Percentiles rank a stretch among this genome's conserved stretches.
phyloP scores from a whole-genome alignment of 2,329 filamentous ascomycete genomes.

The Colletotrichum magnum region DNA sequence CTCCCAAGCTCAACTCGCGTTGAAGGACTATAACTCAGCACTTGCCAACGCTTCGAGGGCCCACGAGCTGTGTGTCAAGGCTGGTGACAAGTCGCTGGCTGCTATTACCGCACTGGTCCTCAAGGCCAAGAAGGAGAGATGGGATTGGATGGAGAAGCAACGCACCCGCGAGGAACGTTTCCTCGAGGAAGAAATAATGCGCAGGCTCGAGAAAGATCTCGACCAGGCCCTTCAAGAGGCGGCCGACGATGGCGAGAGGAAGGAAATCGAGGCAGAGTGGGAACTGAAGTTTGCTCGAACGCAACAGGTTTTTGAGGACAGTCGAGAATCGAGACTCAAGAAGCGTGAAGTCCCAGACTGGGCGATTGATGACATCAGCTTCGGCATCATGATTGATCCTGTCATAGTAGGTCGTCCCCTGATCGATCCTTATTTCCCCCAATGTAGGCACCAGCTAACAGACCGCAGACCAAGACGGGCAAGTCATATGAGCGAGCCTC shows the following conservation, averaged over 20 bases:
- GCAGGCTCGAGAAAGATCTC: conserved; percentile 62
- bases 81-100: conserved; percentile 76
- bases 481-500: conserved; percentile 91
- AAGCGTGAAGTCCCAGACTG: conserved; percentile 79
- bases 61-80: conserved; percentile 77
- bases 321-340: conserved; percentile 54
- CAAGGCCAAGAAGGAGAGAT: conserved; percentile 86
- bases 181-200: conserved; percentile 73
- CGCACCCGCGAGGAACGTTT: conserved; percentile 69
- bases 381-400: conserved; percentile 81
- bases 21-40: conserved; percentile 81
- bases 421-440: not conserved
- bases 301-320: conserved; percentile 66
- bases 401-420: conserved; percentile 61
- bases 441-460: conserved; percentile 31
- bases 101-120: conserved; percentile 82
- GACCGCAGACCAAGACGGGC: conserved; percentile 80
- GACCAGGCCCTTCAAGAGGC: conserved; percentile 56
- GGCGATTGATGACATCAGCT: conserved; percentile 82
- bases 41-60: conserved; percentile 78
- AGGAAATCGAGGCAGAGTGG: conserved; percentile 63
- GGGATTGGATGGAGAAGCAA: conserved; percentile 80
- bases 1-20: conserved; percentile 84
- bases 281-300: conserved; percentile 58
- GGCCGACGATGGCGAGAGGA: conserved; percentile 62